phyloP scores from a whole-genome alignment of 2,329 filamentous ascomycete species.

The Claviceps quebecensis region DNA sequence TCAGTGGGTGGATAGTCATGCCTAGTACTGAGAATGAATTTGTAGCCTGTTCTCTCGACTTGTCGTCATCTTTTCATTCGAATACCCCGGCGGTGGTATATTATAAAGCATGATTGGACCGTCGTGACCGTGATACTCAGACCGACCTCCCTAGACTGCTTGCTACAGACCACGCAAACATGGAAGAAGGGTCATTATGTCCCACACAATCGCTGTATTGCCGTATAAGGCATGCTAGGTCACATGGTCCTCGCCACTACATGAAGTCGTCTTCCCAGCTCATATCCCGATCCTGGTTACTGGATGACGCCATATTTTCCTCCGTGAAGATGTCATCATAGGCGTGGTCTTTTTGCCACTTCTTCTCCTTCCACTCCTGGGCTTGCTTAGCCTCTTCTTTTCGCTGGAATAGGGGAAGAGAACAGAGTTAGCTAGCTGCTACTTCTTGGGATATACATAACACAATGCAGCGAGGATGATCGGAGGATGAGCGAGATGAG shows the following conservation, averaged over 20 bases:
- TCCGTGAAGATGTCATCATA: constrained; percentile 88
- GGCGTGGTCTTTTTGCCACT: constrained; percentile 93
- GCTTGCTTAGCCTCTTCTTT: constrained; percentile 62
- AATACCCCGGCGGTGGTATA: no score
- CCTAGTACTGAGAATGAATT: background rate
- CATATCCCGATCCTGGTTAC: constrained; percentile 70
- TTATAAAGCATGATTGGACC: no score
- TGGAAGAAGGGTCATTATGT: no score
- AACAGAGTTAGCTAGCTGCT: background rate
- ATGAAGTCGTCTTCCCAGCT: constrained; percentile 89
- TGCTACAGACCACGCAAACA: no score
- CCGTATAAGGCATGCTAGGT: no score
- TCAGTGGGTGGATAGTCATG: constrained; percentile 8
- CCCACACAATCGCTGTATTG: no score
- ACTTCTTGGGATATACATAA: rapidly evolving
- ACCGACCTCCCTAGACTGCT: no score
- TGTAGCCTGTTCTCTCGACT: no score
- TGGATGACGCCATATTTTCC: constrained; percentile 61
- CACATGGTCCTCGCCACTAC: constrained; percentile 28
- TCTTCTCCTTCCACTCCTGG: constrained; percentile 75
- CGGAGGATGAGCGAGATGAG: background rate
- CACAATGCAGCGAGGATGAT: background rate
- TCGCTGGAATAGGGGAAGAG: constrained; percentile 34
- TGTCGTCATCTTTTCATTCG: no score
- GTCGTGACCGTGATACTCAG: no score